A percentile compares a stretch with the other conserved stretches of the same genome.
Conservation (phyloP, 257 asterid genomes). For the Solanum chiquidenum region DNA sequence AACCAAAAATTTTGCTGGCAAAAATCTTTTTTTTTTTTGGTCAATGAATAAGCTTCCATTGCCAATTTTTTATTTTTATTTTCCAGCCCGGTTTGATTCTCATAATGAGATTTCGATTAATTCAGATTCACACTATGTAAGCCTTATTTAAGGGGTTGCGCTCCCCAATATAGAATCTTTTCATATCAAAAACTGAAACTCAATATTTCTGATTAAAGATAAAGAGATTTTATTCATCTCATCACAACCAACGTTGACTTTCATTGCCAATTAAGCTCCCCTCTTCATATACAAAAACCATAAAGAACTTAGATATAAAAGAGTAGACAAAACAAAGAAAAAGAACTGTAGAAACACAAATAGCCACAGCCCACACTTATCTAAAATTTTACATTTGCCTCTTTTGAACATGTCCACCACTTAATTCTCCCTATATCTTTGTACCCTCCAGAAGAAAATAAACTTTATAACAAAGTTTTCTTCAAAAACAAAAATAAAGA, state of each 20-base stretch:
- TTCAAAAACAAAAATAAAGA: neutral
- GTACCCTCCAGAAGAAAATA: neutral
- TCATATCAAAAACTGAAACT: neutral
- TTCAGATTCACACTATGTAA: accelerated
- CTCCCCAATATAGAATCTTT: neutral
- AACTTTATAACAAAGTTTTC: neutral
- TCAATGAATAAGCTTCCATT: neutral
- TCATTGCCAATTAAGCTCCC: neutral
- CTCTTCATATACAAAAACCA: neutral
- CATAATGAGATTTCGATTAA: neutral
- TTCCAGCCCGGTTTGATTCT: neutral
- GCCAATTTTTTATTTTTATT: neutral
- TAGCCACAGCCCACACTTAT: neutral
- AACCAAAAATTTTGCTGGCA: neutral
- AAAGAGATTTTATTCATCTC: neutral
- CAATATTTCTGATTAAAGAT: neutral
- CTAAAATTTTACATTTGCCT: neutral
- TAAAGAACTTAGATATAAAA: neutral
- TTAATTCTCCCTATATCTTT: neutral
- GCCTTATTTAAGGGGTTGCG: neutral
- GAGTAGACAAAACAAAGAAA: neutral
- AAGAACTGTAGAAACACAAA: neutral
- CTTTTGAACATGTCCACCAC: neutral
- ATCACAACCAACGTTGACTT: neutral
- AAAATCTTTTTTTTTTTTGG: neutral